These are phyloP conservation scores for Xylariales sp. DNA, from an alignment of 2,329 filamentous ascomycete species.

Conservation along the genomic window DNA sequence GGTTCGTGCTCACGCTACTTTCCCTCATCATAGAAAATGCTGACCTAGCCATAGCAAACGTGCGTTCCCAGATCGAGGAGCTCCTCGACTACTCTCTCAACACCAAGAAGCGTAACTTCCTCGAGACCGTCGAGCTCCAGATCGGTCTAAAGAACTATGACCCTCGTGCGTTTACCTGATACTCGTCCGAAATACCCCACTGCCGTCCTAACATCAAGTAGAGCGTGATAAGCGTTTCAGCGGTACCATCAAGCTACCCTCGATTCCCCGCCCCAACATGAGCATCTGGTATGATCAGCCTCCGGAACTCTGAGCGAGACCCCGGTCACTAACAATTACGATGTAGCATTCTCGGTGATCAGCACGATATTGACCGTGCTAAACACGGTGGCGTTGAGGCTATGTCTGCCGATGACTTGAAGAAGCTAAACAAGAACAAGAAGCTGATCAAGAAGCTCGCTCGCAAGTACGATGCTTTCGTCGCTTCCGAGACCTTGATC, in stretches of 20 bases:
- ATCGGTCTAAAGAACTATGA: slow-evolving; percentile 99
- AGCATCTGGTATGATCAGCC: slow-evolving; percentile 42
- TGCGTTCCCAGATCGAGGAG: slow-evolving; percentile 77
- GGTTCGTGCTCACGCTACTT: slow-evolving; percentile 55
- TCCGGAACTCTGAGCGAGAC: neutral
- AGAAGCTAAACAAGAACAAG: slow-evolving; percentile 99
- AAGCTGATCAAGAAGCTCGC: slow-evolving; percentile 99
- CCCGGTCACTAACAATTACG: slow-evolving; percentile 1
- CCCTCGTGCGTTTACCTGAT: slow-evolving; percentile 59
- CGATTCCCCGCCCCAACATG: slow-evolving; percentile 82
- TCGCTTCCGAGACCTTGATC: slow-evolving; percentile 97
- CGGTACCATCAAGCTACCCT: slow-evolving; percentile 95
- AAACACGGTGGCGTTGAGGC: slow-evolving; percentile 99
- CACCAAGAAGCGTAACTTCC: slow-evolving; percentile 98
- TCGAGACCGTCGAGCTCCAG: slow-evolving; percentile 88
- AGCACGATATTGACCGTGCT: slow-evolving; percentile 99
- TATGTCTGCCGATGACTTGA: slow-evolving; percentile 98
- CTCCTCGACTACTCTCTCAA: slow-evolving; percentile 95
- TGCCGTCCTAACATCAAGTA: slow-evolving; percentile 21
- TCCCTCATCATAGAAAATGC: slow-evolving; percentile 25
- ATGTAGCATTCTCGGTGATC: slow-evolving; percentile 69
- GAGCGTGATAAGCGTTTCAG: slow-evolving; percentile 99
- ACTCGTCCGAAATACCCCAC: neutral
- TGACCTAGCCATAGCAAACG: slow-evolving; percentile 53
- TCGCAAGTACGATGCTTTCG: slow-evolving; percentile 99